Evolutionary conservation across 306 rosid genomes (phyloP), one percentile per base, ranked within the genome.

Genomic region (Boehmeria nivea): DNA sequence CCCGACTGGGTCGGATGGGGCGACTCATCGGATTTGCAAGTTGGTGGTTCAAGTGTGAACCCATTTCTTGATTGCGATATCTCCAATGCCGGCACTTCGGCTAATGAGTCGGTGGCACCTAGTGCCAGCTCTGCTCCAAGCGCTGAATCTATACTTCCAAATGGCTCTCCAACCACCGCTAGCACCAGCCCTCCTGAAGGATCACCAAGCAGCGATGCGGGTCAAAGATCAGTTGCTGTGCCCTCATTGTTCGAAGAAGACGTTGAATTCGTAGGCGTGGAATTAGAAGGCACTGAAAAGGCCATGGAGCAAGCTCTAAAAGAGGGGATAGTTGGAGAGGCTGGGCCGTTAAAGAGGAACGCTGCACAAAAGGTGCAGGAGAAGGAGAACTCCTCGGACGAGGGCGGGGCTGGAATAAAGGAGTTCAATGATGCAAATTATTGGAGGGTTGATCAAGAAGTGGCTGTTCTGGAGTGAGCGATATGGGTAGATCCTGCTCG

Each of bases 291-390:
- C 26, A 81, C 96, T 0, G 96, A 85, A 75, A 93, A 88, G 63
- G 99, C 99, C 15, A 87, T 93, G 99, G 99, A 81, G 36, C 99
- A 87, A 63, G 99, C 99, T 54, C 87, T 93, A 27, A 93, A 93
- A 76, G 96, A 93, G 78, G 99, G 96, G 10, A 85, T 85, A 66
- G 99, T 93, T 40, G 99, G 96, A 69, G 96, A 93, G 75, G 99
- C 95, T 6, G 99, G 96, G 51, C 96, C 99, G n/a, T 70, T 93
- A 83, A 87, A 84, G 84, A 85, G 85, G 67, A 81, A 74, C 66
- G 45, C 69, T 36, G 36, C 52, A 43, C 72, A 83, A 1, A 84
- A 85, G 77, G 86, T 56, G 54, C 62, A 80, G 20, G 94, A 83
- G 55, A 88, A 83, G 58, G 96, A 88, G 37, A 77, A 71, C 27